Evolutionary conservation across 805 yeast species (phyloP), one percentile per base, ranked within the genome.

Genomic region (Ascoidea rubescens): DNA sequence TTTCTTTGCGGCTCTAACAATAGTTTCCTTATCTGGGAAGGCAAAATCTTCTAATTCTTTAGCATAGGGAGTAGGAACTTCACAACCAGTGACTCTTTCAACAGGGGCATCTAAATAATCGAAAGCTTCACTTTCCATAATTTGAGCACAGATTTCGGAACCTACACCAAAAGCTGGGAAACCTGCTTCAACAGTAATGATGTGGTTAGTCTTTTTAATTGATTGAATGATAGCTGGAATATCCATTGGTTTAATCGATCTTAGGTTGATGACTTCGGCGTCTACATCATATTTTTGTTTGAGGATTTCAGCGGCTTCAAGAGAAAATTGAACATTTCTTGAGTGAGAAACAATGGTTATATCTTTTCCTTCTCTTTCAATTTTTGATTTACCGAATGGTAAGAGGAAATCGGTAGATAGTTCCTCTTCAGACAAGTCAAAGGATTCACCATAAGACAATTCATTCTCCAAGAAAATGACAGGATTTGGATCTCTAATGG

Each of bases 121-220:
- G 60, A 93, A 93, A 51, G 96, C 98, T 72, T 90, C 97, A 54
- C 95, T 81, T 75, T 93, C 99, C 96, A 93, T 89, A 67, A 93
- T 77, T 73, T 89, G 96, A 56, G 98, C 99, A 68, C 90, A 80
- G 64, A 93, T 87, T 78, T 93, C 99, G 52, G 97, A 87, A 65
- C 99, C 99, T 60, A 93, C 95, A 75, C 99, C 98, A 66, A 87
- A 93, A 54, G 88, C 91, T 60, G 99, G 99, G 95, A 80, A 93
- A 56, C 95, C 96, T 49, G 96, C 85, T 76, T 93, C 99, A 55
- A 91, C 97, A 49, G 97, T 84, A 65, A 93, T 83, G 69, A 90
- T 80, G 68, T 95, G 96, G 76, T 88, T 87, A 62, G 99, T 93
- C 82, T 93, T 93, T 79, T 89, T 91, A 64, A 93, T 87, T 44